Evolutionary conservation across 2,329 filamentous ascomycete species (phyloP).

Genomic region (Penicillium hesseltinei): DNA sequence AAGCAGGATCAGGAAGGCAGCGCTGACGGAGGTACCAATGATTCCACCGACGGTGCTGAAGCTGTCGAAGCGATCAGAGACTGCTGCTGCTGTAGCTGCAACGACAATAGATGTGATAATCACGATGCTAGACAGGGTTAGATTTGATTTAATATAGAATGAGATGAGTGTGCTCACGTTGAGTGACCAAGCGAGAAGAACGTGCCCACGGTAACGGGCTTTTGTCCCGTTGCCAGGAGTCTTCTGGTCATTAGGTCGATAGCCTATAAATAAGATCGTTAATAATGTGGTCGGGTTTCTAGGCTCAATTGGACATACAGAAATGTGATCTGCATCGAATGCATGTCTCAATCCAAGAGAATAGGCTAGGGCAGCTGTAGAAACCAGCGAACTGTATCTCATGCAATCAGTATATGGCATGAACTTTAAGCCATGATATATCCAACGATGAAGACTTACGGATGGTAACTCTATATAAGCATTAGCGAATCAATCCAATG

Average conservation of each 20-base stretch:
- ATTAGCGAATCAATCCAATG: slow-evolving; percentile 11
- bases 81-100: slow-evolving; percentile 81
- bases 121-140: slow-evolving; percentile 60
- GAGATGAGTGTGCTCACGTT: slow-evolving; percentile 51
- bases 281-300: not conserved
- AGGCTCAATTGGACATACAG: slow-evolving; percentile 38
- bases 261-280: slow-evolving; percentile 55
- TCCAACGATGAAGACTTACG: slow-evolving; percentile 29
- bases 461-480: slow-evolving; percentile 34
- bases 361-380: slow-evolving; percentile 80
- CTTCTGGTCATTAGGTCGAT: slow-evolving; percentile 95
- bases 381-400: slow-evolving; percentile 61
- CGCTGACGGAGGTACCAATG: slow-evolving; percentile 83
- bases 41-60: slow-evolving; percentile 82
- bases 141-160: not conserved
- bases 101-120: slow-evolving; percentile 87
- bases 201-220: slow-evolving; percentile 86
- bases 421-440: accelerated
- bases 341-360: slow-evolving; percentile 88
- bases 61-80: slow-evolving; percentile 74
- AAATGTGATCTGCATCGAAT: slow-evolving; percentile 94
- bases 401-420: not conserved
- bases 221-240: slow-evolving; percentile 78
- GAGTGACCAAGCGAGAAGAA: slow-evolving; percentile 94
- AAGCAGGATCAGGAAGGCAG: slow-evolving; percentile 76